phyloP scores from a whole-genome alignment of 148 eudicot species.

The Fagopyrum esculentum region DNA sequence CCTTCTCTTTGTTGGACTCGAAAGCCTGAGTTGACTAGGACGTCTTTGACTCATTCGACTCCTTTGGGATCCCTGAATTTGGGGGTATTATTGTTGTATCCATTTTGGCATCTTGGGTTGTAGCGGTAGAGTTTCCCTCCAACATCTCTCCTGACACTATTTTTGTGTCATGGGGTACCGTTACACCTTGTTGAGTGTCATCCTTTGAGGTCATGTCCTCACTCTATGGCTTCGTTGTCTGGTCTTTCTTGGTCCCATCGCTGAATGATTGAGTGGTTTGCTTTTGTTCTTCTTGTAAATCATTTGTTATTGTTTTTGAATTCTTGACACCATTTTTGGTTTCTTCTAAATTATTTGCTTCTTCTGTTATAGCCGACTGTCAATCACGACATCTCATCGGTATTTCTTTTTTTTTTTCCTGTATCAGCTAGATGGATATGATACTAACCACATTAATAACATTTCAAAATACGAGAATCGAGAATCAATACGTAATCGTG shows the following conservation, averaged over 20 bases:
- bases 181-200: background rate
- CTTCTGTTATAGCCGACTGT: background rate
- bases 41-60: conserved; percentile 58
- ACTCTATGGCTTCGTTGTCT: conserved; percentile 22
- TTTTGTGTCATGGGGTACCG: background rate
- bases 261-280: conserved; percentile 25
- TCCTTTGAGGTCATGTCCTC: conserved; percentile 17
- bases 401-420: background rate
- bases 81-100: conserved; percentile 20
- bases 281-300: conserved; percentile 4
- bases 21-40: conserved; percentile 74
- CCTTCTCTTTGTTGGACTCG: conserved; percentile 56
- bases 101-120: conserved; percentile 16
- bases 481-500: background rate
- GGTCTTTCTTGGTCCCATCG: conserved; percentile 30
- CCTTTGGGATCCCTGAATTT: conserved; percentile 63
- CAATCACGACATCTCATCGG: background rate
- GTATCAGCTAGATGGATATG: background rate
- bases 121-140: background rate
- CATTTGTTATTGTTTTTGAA: background rate
- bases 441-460: background rate
- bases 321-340: background rate
- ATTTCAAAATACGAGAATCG: background rate
- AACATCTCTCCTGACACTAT: background rate
- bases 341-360: background rate